Conservation (phyloP, 202 grass and related monocot genomes). For the Eragrostis tef region DNA sequence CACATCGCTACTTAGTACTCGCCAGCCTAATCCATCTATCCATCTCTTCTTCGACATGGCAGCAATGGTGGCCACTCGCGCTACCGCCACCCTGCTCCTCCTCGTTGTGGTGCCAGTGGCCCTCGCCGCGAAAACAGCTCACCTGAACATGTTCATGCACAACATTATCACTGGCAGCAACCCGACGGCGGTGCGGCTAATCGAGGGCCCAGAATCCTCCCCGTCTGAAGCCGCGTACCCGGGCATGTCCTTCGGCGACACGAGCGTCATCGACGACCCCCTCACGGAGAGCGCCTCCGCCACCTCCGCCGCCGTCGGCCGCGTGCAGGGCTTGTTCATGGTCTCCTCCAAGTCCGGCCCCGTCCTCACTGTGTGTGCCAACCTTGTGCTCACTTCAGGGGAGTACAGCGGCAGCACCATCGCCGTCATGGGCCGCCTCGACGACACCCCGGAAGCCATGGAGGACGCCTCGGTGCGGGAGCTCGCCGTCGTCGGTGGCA, state of each 20-base stretch:
- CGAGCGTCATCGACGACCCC: constrained; percentile 56
- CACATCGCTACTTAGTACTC: too few species aligned
- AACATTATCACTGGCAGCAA: constrained; percentile 47
- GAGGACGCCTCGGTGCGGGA: constrained; percentile 41
- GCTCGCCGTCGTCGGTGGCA: constrained; percentile 69
- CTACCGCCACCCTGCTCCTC: neutral
- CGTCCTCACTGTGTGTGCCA: constrained; percentile 43
- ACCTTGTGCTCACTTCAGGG: constrained; percentile 54
- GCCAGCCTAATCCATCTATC: too few species aligned
- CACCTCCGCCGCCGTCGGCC: constrained; percentile 46
- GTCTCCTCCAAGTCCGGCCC: constrained; percentile 19
- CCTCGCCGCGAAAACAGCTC: constrained; percentile 22
- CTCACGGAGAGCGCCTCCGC: constrained; percentile 44
- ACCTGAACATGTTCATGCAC: constrained; percentile 67
- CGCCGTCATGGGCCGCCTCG: constrained; percentile 54
- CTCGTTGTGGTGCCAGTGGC: neutral
- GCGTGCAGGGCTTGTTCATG: constrained; percentile 65
- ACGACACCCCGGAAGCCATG: neutral
- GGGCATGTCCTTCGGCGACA: constrained; percentile 57
- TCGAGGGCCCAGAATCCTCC: neutral
- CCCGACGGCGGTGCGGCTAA: constrained; percentile 53
- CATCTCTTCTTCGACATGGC: neutral
- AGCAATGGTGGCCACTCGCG: neutral
- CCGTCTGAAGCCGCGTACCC: neutral
- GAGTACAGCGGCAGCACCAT: constrained; percentile 72